A percentile compares a stretch with the other conserved stretches of the same genome.
Evolutionary conservation across 2,329 filamentous ascomycete species (phyloP).

Genomic region (Colletotrichum magnum): DNA sequence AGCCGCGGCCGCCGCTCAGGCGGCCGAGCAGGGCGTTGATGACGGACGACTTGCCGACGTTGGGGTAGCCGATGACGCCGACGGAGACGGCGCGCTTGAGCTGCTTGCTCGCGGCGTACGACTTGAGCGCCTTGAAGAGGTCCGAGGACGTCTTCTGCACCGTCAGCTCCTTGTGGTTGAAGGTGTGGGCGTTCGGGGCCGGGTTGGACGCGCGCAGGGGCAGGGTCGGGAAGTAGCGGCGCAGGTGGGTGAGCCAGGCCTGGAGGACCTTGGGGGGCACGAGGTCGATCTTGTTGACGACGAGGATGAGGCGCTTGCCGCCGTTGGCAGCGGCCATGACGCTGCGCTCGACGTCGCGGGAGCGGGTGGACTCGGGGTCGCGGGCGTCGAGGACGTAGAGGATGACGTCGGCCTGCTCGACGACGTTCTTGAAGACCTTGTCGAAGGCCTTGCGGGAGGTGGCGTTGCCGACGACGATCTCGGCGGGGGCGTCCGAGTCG

Average conservation of each 20-base stretch:
- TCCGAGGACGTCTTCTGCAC: slow-evolving; percentile 88
- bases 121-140: slow-evolving; percentile 90
- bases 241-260: slow-evolving; percentile 86
- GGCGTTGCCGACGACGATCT: slow-evolving; percentile 66
- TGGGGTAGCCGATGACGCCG: slow-evolving; percentile 95
- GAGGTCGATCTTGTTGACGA: slow-evolving; percentile 96
- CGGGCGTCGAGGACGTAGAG: slow-evolving; percentile 94
- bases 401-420: slow-evolving; percentile 90
- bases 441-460: slow-evolving; percentile 90
- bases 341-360: slow-evolving; percentile 89
- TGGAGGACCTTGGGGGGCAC: slow-evolving; percentile 86
- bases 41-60: slow-evolving; percentile 96
- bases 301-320: slow-evolving; percentile 89
- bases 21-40: slow-evolving; percentile 92
- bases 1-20: slow-evolving; percentile 75
- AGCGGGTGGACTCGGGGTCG: slow-evolving; percentile 91
- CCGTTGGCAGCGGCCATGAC: slow-evolving; percentile 90
- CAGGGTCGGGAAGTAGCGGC: slow-evolving; percentile 91
- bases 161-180: slow-evolving; percentile 92
- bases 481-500: slow-evolving; percentile 70
- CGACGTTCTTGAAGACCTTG: slow-evolving; percentile 95
- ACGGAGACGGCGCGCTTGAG: slow-evolving; percentile 92
- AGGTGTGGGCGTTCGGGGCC: slow-evolving; percentile 88
- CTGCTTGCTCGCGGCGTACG: slow-evolving; percentile 85
- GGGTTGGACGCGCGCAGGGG: slow-evolving; percentile 88